Percentiles rank a stretch among this genome's conserved stretches.
Evolutionary conservation across 2,329 filamentous ascomycete genomes (phyloP).

Genomic region (Stachybotrys elegans): DNA sequence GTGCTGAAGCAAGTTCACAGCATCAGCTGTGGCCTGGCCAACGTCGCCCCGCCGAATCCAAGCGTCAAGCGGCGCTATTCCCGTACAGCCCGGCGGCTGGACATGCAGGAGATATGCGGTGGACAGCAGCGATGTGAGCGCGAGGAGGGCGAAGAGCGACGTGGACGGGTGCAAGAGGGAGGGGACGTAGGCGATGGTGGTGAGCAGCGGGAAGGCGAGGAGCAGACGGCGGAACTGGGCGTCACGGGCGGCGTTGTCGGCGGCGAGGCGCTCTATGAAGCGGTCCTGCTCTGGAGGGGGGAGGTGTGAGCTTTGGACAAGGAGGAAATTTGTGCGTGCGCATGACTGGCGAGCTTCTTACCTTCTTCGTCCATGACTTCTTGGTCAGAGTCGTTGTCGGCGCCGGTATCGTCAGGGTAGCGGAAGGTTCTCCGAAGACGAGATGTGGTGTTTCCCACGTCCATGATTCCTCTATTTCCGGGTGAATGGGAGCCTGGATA

Average conservation of each 20-base stretch:
- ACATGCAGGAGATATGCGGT: conserved; percentile 57
- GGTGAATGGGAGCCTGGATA: no score
- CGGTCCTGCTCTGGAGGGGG: conserved; percentile 53
- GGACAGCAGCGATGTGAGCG: conserved; percentile 57
- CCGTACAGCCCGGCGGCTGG: conserved; percentile 50
- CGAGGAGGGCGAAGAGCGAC: conserved; percentile 46
- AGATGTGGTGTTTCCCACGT: conserved; percentile 32
- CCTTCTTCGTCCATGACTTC: conserved; percentile 73
- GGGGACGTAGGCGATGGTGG: conserved; percentile 47
- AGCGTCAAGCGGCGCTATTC: conserved; percentile 44
- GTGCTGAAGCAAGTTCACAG: neutral
- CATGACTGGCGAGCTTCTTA: conserved; percentile 20
- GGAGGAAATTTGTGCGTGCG: neutral
- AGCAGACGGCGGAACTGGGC: conserved; percentile 53
- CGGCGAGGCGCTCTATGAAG: conserved; percentile 51
- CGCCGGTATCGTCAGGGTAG: conserved; percentile 58
- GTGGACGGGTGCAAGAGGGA: conserved; percentile 28
- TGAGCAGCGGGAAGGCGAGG: conserved; percentile 53
- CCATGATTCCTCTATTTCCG: no score
- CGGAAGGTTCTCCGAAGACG: conserved; percentile 73
- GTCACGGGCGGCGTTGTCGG: conserved; percentile 53
- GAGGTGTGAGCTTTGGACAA: conserved; percentile 1
- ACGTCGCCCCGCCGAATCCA: conserved; percentile 26
- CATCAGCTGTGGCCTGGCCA: neutral
- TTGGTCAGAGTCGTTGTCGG: conserved; percentile 45